Percentiles rank a stretch among this genome's conserved stretches.
phyloP scores from a whole-genome alignment of 2,329 filamentous ascomycete genomes.

The Nakataea oryzae region DNA sequence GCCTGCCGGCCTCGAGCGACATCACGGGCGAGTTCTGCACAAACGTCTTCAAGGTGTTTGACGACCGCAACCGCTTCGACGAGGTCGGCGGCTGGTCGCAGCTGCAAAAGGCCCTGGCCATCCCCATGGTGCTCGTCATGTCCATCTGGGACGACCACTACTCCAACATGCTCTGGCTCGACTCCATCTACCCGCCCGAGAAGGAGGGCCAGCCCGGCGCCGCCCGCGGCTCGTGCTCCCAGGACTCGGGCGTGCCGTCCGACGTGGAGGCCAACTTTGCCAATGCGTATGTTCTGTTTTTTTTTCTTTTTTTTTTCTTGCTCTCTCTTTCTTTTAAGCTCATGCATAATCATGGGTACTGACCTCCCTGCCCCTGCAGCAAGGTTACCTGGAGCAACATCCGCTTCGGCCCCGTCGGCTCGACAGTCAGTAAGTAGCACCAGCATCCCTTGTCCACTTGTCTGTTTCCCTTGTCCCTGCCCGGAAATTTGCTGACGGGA shows the following conservation, averaged over 20 bases:
- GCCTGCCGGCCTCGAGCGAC: slow-evolving; percentile 14
- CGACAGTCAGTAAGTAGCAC: slow-evolving; percentile 6
- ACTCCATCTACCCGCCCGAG: slow-evolving; percentile 39
- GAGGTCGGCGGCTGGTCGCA: slow-evolving; percentile 40
- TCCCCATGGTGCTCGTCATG: slow-evolving; percentile 54
- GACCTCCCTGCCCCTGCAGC: slow-evolving; percentile 22
- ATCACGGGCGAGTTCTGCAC: slow-evolving; percentile 43
- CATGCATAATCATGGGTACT: background rate
- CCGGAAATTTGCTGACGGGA: background rate
- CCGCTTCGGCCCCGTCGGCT: slow-evolving; percentile 20
- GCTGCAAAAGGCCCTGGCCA: slow-evolving; percentile 39
- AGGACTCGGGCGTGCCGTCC: slow-evolving; percentile 29
- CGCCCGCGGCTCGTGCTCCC: slow-evolving; percentile 33
- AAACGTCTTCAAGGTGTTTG: slow-evolving; percentile 41
- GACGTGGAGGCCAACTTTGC: slow-evolving; percentile 26
- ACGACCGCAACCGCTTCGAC: slow-evolving; percentile 38
- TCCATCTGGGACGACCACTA: slow-evolving; percentile 44
- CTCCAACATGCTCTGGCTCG: slow-evolving; percentile 52
- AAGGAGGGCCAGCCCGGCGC: slow-evolving; percentile 23
- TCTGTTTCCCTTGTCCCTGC: no score
- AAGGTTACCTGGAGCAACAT: slow-evolving; percentile 35
- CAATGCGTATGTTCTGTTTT: slow-evolving; percentile 1
- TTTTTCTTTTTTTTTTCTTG: background rate
- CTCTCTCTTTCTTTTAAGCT: background rate
- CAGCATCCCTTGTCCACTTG: no score